Percentiles rank a stretch among this genome's conserved stretches.
Conservation (phyloP, 768 basidiomycete species). For the Boletus rubescentipes region DNA sequence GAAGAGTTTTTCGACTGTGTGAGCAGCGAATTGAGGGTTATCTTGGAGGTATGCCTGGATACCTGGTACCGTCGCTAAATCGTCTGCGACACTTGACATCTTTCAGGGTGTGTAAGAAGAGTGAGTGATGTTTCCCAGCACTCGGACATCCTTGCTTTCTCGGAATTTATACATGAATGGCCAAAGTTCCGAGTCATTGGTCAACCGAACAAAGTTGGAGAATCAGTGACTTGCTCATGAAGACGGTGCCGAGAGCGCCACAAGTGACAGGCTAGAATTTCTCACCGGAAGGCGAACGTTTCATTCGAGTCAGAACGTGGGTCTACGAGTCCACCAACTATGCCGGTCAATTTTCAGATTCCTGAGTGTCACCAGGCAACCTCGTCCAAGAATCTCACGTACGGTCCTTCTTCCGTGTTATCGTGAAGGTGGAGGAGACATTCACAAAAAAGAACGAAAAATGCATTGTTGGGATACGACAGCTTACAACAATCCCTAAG, state of each 20-base stretch:
- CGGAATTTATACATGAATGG: slow-evolving; percentile 1
- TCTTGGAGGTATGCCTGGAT: slow-evolving; percentile 43
- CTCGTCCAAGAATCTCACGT: no score
- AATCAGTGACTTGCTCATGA: background rate
- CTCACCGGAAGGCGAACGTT: background rate
- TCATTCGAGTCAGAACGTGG: background rate
- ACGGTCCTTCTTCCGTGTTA: no score
- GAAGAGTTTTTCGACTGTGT: slow-evolving; percentile 38
- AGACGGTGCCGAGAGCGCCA: background rate
- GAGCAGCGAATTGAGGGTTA: slow-evolving; percentile 46
- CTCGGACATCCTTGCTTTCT: background rate
- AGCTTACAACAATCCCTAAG: slow-evolving; percentile 17
- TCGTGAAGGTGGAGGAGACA: background rate
- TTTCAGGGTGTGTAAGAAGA: background rate
- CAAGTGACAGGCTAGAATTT: background rate
- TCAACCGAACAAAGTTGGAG: background rate
- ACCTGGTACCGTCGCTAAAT: slow-evolving; percentile 32
- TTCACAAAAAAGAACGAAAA: slow-evolving; percentile 3
- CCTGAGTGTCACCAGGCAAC: background rate
- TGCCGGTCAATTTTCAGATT: background rate
- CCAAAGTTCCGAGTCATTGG: slow-evolving; percentile 14
- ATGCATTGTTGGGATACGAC: slow-evolving; percentile 17
- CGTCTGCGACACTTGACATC: slow-evolving; percentile 19
- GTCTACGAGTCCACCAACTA: no score
- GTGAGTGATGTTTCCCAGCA: background rate